Evolutionary conservation across 2,329 filamentous ascomycete species (phyloP).

Genomic region (Talaromyces pinophilus): DNA sequence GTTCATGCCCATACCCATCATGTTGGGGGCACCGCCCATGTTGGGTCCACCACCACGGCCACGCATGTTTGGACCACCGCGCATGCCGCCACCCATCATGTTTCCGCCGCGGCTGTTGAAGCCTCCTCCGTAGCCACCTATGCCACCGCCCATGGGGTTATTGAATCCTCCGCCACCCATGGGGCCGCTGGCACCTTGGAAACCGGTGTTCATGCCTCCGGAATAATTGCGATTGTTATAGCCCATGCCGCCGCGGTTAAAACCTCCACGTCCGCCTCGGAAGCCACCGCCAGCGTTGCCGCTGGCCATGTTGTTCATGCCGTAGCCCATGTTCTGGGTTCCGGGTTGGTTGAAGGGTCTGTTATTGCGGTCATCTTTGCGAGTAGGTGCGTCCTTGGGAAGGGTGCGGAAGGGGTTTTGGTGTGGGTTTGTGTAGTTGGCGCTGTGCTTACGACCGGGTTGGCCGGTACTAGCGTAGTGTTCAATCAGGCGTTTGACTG

Average conservation of each 20-base stretch:
- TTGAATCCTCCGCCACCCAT: constrained; percentile 55
- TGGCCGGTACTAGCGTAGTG: constrained; percentile 58
- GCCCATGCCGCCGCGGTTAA: constrained; percentile 51
- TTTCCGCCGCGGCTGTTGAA: constrained; percentile 57
- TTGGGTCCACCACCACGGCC: constrained; percentile 57
- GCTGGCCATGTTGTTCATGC: constrained; percentile 39
- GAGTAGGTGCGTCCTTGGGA: constrained; percentile 80
- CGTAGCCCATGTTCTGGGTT: constrained; percentile 44
- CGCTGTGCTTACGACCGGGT: constrained; percentile 65
- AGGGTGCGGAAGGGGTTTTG: constrained; percentile 88
- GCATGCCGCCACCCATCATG: constrained; percentile 55
- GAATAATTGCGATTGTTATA: constrained; percentile 55
- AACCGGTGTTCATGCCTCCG: constrained; percentile 40
- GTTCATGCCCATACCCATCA: constrained; percentile 56
- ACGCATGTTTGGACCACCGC: constrained; percentile 59
- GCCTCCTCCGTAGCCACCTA: constrained; percentile 49
- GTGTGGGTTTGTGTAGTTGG: constrained; percentile 73
- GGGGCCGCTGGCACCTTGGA: constrained; percentile 44
- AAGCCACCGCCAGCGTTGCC: constrained; percentile 53
- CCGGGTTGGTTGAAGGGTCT: constrained; percentile 46
- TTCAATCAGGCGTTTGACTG: constrained; percentile 80
- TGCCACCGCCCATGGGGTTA: constrained; percentile 53
- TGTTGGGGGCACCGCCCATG: constrained; percentile 46
- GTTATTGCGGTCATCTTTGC: constrained; percentile 63
- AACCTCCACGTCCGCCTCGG: constrained; percentile 53